Percentiles rank a stretch among this genome's conserved stretches.
phyloP scores from a whole-genome alignment of 2,329 filamentous ascomycete genomes.

The Botrytis aclada region DNA sequence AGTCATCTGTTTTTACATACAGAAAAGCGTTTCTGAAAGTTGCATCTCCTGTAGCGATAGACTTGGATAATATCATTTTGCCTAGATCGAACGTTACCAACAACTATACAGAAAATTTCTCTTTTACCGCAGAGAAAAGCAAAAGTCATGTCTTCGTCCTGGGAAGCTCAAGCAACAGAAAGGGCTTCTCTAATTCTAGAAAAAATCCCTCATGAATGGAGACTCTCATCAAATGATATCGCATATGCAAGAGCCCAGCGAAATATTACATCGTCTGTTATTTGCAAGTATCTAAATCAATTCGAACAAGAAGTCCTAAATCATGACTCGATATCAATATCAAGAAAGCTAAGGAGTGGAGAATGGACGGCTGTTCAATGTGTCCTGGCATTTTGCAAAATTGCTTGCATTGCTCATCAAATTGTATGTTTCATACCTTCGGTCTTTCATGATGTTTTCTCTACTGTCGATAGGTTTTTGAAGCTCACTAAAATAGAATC shows the following conservation, averaged over 20 bases:
- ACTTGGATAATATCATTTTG: neutral
- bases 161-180: slow-evolving; percentile 2
- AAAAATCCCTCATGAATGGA: slow-evolving; percentile 14
- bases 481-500: slow-evolving; percentile 43
- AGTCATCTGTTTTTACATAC: neutral
- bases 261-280: slow-evolving; percentile 33
- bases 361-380: slow-evolving; percentile 53
- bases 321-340: slow-evolving; percentile 52
- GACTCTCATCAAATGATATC: neutral
- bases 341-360: slow-evolving; percentile 49
- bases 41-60: neutral
- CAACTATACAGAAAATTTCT: neutral
- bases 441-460: neutral
- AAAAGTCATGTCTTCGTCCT: slow-evolving; percentile 4
- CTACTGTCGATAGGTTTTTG: slow-evolving; percentile 25
- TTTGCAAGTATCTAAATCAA: slow-evolving; percentile 28
- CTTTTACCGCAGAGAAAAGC: neutral
- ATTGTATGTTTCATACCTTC: slow-evolving; percentile 39
- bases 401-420: slow-evolving; percentile 52
- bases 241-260: neutral
- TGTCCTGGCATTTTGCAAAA: slow-evolving; percentile 49
- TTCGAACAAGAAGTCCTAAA: slow-evolving; percentile 49
- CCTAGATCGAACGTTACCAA: neutral
- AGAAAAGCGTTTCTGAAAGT: neutral
- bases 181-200: neutral